These are phyloP conservation scores for Kitagawia praeruptora DNA, from an alignment of 129 eudicot genomes.

Conservation along the genomic window DNA sequence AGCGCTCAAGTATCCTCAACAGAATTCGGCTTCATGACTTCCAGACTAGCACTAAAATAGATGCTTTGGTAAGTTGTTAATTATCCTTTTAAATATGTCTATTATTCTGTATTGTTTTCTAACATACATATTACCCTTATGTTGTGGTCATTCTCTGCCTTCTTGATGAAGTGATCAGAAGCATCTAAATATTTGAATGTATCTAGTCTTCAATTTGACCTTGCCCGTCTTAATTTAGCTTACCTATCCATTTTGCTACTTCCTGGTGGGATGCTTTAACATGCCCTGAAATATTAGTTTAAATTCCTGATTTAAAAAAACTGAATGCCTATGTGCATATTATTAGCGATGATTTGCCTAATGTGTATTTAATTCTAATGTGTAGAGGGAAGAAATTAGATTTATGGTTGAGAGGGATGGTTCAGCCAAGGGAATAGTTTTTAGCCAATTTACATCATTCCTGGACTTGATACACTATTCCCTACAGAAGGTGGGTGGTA, in stretches of 20 bases:
- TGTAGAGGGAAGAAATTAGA: conserved; percentile 90
- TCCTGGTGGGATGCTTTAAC: background rate
- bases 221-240: background rate
- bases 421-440: conserved; percentile 82
- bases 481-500: conserved; percentile 46
- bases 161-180: background rate
- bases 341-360: background rate
- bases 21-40: conserved; percentile 63
- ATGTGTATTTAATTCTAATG: conserved; percentile 6
- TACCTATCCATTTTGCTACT: background rate
- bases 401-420: conserved; percentile 93
- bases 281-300: background rate
- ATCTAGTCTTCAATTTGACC: background rate
- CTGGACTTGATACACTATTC: conserved; percentile 66
- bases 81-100: background rate
- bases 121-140: background rate
- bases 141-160: background rate
- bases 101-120: background rate
- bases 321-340: background rate
- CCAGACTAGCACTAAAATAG: conserved; percentile 95
- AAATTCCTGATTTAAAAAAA: background rate
- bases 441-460: conserved; percentile 77
- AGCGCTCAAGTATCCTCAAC: conserved; percentile 68
- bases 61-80: conserved; percentile 62
- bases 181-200: background rate